A percentile compares a stretch with the other conserved stretches of the same genome.
Evolutionary conservation across 2,329 filamentous ascomycete species (phyloP).

Genomic region (Cladosporium halotolerans): DNA sequence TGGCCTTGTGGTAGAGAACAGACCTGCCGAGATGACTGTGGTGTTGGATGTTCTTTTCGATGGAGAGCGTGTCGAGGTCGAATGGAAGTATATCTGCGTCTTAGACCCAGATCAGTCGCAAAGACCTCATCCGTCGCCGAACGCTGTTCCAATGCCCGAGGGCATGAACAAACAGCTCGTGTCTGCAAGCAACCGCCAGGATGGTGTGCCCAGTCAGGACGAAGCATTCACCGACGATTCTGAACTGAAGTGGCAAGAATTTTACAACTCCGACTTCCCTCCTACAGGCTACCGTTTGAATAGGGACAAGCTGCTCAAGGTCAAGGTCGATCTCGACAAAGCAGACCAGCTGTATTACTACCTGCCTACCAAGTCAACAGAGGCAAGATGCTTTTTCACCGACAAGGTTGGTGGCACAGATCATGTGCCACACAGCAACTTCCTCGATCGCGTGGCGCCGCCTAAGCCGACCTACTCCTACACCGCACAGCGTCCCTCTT

Average conservation of each 20-base stretch:
- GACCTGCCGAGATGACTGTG: constrained; percentile 65
- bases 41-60: constrained; percentile 78
- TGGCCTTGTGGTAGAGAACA: constrained; percentile 79
- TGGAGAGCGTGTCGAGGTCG: constrained; percentile 71
- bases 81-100: constrained; percentile 79
- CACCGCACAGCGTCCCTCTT: constrained; percentile 18
- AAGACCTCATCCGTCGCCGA: constrained; percentile 67
- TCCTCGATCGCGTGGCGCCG: constrained; percentile 58
- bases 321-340: constrained; percentile 65
- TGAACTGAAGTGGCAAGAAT: constrained; percentile 56
- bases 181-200: constrained; percentile 43
- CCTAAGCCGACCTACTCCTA: constrained; percentile 25
- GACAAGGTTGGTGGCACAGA: constrained; percentile 60
- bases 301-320: constrained; percentile 41
- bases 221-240: constrained; percentile 43
- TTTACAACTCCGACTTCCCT: constrained; percentile 50
- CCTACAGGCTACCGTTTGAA: constrained; percentile 32
- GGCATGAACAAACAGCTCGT: constrained; percentile 43
- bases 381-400: constrained; percentile 85
- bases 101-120: constrained; percentile 64
- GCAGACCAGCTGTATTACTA: constrained; percentile 82
- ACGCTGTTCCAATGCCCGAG: constrained; percentile 63
- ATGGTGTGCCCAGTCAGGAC: constrained; percentile 44
- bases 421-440: constrained; percentile 65
- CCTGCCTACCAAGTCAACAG: constrained; percentile 76